Conservation (phyloP, 2,329 filamentous ascomycete species). For the Ramularia collo-cygni region DNA sequence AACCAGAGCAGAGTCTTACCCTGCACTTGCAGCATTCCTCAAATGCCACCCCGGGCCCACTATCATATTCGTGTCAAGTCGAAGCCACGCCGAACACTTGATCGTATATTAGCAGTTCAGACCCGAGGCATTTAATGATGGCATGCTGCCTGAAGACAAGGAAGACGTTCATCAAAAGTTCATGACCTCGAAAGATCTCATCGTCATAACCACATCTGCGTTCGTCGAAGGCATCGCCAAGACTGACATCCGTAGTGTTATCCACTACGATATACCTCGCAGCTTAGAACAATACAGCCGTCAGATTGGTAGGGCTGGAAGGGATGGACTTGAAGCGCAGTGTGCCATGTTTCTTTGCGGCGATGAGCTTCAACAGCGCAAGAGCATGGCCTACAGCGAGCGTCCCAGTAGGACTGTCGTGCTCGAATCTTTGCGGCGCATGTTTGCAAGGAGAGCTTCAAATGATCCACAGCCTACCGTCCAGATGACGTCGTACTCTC, state of each 20-base stretch:
- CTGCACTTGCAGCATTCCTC: constrained; percentile 71
- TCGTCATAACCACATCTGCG: constrained; percentile 89
- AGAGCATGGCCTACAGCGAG: too few species aligned
- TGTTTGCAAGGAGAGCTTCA: too few species aligned
- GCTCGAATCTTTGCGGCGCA: too few species aligned
- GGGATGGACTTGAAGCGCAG: too few species aligned
- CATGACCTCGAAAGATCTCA: constrained; percentile 71
- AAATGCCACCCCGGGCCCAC: constrained; percentile 62
- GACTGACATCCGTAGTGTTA: constrained; percentile 85
- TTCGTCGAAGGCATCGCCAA: constrained; percentile 99
- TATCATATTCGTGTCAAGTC: constrained; percentile 72
- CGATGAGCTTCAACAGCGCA: neutral
- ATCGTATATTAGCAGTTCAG: constrained; percentile 62
- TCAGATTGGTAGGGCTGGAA: constrained; percentile 83
- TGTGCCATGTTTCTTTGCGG: too few species aligned
- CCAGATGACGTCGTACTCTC: too few species aligned
- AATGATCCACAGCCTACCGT: too few species aligned
- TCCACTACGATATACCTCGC: constrained; percentile 90
- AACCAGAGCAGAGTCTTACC: constrained; percentile 66
- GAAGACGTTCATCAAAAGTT: constrained; percentile 66
- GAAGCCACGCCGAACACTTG: constrained; percentile 67
- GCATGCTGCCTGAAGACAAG: constrained; percentile 59
- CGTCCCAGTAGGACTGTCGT: too few species aligned
- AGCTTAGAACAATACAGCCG: constrained; percentile 96
- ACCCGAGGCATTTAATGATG: constrained; percentile 66